phyloP scores from a whole-genome alignment of 2,329 filamentous ascomycete species.

The Ophiostoma quercus region DNA sequence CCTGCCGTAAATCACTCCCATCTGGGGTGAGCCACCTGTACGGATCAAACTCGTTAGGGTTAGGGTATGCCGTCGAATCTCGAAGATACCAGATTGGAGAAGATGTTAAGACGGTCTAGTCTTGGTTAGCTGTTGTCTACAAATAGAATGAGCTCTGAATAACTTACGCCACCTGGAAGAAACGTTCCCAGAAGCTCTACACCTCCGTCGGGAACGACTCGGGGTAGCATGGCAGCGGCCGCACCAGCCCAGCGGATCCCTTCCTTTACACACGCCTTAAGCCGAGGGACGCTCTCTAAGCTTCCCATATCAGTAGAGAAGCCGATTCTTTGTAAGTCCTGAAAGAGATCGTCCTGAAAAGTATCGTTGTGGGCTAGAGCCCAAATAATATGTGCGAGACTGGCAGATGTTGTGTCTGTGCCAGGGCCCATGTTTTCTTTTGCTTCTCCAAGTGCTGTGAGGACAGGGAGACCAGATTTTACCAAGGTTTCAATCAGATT shows the following conservation, averaged over 20 bases:
- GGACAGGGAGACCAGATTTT: conserved; percentile 16
- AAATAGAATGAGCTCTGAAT: not conserved
- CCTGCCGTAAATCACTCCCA: not conserved
- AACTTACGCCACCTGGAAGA: conserved; percentile 20
- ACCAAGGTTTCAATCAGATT: not conserved
- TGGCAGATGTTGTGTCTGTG: conserved; percentile 24
- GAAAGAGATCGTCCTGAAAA: conserved; percentile 22
- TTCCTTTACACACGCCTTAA: conserved; percentile 23
- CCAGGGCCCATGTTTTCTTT: conserved; percentile 26
- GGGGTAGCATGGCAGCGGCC: conserved; percentile 24
- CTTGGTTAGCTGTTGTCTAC: not conserved
- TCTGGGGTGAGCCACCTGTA: conserved; percentile 22
- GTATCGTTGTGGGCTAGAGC: conserved; percentile 19
- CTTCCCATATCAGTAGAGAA: conserved; percentile 23
- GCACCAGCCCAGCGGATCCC: conserved; percentile 24
- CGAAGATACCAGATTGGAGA: conserved; percentile 24
- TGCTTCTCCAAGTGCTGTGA: conserved; percentile 22
- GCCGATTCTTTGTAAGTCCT: conserved; percentile 12
- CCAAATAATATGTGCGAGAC: conserved; percentile 23
- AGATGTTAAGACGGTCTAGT: conserved; percentile 20
- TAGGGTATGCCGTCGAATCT: conserved; percentile 20
- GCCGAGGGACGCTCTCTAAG: conserved; percentile 19
- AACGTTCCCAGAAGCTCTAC: conserved; percentile 19
- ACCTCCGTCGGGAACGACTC: conserved; percentile 21
- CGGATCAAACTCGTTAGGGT: conserved; percentile 19